These are phyloP conservation scores for Globisporangium orthogonon DNA, from an alignment of 352 stramenopile species.

Conservation along the genomic window DNA sequence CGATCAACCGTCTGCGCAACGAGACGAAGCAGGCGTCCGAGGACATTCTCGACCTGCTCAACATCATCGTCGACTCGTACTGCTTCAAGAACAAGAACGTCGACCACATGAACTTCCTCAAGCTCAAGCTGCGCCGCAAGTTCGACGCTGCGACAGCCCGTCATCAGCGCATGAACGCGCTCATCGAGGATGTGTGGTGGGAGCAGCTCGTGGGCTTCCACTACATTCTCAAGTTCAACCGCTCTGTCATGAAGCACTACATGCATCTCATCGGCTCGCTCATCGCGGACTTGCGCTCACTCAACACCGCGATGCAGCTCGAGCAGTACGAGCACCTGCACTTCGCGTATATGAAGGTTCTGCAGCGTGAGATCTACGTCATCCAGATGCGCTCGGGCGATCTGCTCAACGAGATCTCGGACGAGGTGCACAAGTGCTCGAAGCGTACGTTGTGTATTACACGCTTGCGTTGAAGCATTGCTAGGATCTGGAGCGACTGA, in stretches of 20 bases:
- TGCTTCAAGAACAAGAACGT: constrained; percentile 87
- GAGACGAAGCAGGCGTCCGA: constrained; percentile 42
- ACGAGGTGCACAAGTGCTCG: constrained; percentile 42
- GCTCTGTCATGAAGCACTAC: constrained; percentile 62
- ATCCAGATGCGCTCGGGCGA: constrained; percentile 64
- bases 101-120: constrained; percentile 78
- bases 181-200: constrained; percentile 77
- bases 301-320: constrained; percentile 78
- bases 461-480: background rate
- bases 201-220: constrained; percentile 75
- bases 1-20: constrained; percentile 40
- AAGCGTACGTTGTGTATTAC: constrained; percentile 22
- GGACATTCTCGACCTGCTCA: constrained; percentile 65
- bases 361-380: constrained; percentile 78
- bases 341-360: constrained; percentile 67
- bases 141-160: constrained; percentile 47
- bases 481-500: background rate
- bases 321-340: constrained; percentile 71
- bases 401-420: constrained; percentile 62
- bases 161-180: constrained; percentile 44
- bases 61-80: constrained; percentile 81
- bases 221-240: constrained; percentile 60
- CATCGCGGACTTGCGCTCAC: constrained; percentile 51
- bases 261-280: constrained; percentile 56
- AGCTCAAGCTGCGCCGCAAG: constrained; percentile 64